phyloP scores from a whole-genome alignment of 129 eudicot species.

The Helianthus annuus region DNA sequence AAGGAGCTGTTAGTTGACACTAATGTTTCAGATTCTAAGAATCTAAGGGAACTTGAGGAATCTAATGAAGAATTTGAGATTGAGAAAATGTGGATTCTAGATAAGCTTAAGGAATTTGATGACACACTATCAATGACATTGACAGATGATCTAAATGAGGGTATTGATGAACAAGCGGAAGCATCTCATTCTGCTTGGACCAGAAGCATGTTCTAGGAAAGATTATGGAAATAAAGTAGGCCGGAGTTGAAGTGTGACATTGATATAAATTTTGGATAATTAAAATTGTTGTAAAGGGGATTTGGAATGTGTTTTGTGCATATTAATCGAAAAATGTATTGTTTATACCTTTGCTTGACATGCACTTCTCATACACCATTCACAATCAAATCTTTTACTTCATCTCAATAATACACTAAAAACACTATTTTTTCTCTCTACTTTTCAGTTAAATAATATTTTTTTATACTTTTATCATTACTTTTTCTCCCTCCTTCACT shows the following conservation, averaged over 20 bases:
- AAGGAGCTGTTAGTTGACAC: slow-evolving; percentile 26
- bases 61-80: slow-evolving; percentile 41
- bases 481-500: too few species aligned
- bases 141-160: slow-evolving; percentile 28
- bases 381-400: too few species aligned
- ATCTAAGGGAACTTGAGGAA: slow-evolving; percentile 38
- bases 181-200: slow-evolving; percentile 31
- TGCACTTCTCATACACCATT: too few species aligned
- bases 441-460: too few species aligned
- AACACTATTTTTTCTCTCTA: too few species aligned
- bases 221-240: slow-evolving; percentile 2
- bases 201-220: slow-evolving; percentile 5
- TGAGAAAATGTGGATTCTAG: slow-evolving; percentile 48
- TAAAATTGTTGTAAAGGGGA: not conserved
- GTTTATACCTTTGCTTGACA: not conserved
- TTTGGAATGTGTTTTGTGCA: slow-evolving; percentile 6
- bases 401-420: too few species aligned
- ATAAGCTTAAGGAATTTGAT: slow-evolving; percentile 46
- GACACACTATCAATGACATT: slow-evolving; percentile 26
- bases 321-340: slow-evolving; percentile 4
- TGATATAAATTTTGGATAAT: not conserved
- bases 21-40: slow-evolving; percentile 22
- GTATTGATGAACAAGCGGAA: slow-evolving; percentile 17
- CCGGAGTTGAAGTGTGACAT: slow-evolving; percentile 22
- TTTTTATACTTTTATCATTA: too few species aligned